phyloP scores from a whole-genome alignment of 2,329 filamentous ascomycete species.

The Sodiomyces alkalinus region DNA sequence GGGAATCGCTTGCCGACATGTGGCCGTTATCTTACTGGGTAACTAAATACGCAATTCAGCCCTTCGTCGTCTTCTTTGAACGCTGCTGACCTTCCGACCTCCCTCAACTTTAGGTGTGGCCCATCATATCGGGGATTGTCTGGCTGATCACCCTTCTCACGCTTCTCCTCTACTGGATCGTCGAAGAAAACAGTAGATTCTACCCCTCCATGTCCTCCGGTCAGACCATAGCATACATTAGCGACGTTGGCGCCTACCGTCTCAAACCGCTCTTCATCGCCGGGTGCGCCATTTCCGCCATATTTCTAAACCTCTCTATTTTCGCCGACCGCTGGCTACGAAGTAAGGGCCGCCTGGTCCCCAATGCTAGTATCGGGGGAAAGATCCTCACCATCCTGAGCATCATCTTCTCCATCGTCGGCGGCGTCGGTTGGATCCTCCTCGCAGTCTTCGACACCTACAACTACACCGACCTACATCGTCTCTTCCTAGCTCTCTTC shows the following conservation, averaged over 20 bases:
- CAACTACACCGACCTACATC: slow-evolving; percentile 51
- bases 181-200: slow-evolving; percentile 33
- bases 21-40: slow-evolving; percentile 20
- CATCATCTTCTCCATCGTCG: slow-evolving; percentile 55
- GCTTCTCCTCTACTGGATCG: slow-evolving; percentile 55
- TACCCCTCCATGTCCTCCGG: slow-evolving; percentile 43
- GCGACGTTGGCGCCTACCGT: slow-evolving; percentile 43
- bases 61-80: too few species aligned
- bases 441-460: slow-evolving; percentile 75
- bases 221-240: slow-evolving; percentile 58
- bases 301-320: slow-evolving; percentile 72
- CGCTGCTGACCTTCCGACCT: not conserved
- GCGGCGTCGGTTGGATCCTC: slow-evolving; percentile 66
- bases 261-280: slow-evolving; percentile 69
- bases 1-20: slow-evolving; percentile 5
- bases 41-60: slow-evolving; percentile 6
- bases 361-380: slow-evolving; percentile 49
- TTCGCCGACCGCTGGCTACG: slow-evolving; percentile 71
- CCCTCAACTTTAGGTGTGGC: slow-evolving; percentile 35
- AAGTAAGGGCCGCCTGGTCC: slow-evolving; percentile 62
- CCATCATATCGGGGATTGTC: slow-evolving; percentile 48
- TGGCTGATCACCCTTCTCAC: slow-evolving; percentile 56
- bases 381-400: slow-evolving; percentile 46
- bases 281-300: slow-evolving; percentile 53
- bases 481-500: slow-evolving; percentile 68